These are phyloP conservation scores for Hemileccinum impolitum DNA, from an alignment of 768 basidiomycete species.

Conservation along the genomic window DNA sequence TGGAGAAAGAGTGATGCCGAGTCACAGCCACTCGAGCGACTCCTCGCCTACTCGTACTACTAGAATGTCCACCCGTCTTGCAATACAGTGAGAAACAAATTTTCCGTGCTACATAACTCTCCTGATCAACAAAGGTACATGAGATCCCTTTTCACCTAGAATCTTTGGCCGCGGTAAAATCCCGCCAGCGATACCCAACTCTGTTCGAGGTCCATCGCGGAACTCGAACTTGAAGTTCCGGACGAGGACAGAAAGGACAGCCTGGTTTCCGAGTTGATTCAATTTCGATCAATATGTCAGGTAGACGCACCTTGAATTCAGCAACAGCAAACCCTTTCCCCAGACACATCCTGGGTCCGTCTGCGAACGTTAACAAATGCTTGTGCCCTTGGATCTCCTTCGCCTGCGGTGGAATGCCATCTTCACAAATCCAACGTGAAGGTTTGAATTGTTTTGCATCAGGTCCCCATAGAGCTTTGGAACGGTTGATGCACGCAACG, in stretches of 20 bases:
- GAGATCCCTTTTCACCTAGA: constrained; percentile 14
- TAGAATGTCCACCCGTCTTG: no score
- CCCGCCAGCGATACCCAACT: constrained; percentile 21
- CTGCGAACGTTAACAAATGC: constrained; percentile 28
- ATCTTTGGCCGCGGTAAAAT: constrained; percentile 37
- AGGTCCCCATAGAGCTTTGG: constrained; percentile 56
- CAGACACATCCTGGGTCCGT: constrained; percentile 29
- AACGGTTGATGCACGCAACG: constrained; percentile 47
- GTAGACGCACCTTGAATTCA: constrained; percentile 22
- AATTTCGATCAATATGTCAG: no score
- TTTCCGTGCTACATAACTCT: background rate
- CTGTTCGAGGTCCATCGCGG: constrained; percentile 37
- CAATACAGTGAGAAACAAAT: no score
- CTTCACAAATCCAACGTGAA: constrained; percentile 53
- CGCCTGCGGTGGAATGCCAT: constrained; percentile 25
- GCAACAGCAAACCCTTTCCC: constrained; percentile 28
- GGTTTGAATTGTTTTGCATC: constrained; percentile 58
- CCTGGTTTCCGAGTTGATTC: background rate
- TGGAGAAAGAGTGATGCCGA: no score
- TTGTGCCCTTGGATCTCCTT: constrained; percentile 32
- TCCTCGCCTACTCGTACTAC: no score
- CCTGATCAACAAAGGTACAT: constrained; percentile 10
- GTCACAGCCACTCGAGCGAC: no score
- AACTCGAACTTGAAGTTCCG: constrained; percentile 33
- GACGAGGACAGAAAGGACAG: constrained; percentile 28